A percentile compares a stretch with the other conserved stretches of the same genome.
Evolutionary conservation across 345 rosid species (phyloP).

Genomic region (Moricandia moricandioides): DNA sequence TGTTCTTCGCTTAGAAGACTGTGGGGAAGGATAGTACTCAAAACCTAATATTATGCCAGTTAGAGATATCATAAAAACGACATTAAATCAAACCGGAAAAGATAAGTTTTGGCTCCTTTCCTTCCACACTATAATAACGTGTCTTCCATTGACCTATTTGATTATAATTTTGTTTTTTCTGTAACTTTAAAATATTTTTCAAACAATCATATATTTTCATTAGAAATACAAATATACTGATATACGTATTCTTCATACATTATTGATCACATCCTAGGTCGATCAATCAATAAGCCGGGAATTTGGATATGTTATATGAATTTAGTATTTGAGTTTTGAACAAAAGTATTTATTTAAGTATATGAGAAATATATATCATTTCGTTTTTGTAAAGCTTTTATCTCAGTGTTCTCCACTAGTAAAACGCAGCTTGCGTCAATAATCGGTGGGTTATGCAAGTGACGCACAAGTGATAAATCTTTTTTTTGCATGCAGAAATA

Average conservation of each 20-base stretch:
- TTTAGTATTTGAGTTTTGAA: conserved; percentile 1
- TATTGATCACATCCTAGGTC: neutral
- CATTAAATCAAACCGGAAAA: neutral
- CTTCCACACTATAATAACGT: conserved; percentile 32
- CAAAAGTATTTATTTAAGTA: neutral
- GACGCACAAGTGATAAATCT: neutral
- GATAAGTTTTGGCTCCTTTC: conserved; percentile 21
- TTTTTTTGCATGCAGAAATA: no score
- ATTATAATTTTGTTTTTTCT: neutral
- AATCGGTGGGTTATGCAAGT: neutral
- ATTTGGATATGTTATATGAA: neutral
- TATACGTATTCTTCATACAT: neutral
- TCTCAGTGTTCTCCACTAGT: neutral
- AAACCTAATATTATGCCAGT: no score
- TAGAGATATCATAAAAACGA: no score
- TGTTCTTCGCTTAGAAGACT: no score
- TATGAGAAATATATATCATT: neutral
- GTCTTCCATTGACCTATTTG: conserved; percentile 25
- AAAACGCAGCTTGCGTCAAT: neutral
- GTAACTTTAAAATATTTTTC: neutral
- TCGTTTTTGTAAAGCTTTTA: neutral
- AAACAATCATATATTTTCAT: neutral
- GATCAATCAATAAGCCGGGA: neutral
- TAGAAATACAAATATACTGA: neutral
- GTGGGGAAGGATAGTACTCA: no score